Base-by-base conservation (phyloP, 768 basidiomycete genomes). In the Rhodotorula paludigena region DNA sequence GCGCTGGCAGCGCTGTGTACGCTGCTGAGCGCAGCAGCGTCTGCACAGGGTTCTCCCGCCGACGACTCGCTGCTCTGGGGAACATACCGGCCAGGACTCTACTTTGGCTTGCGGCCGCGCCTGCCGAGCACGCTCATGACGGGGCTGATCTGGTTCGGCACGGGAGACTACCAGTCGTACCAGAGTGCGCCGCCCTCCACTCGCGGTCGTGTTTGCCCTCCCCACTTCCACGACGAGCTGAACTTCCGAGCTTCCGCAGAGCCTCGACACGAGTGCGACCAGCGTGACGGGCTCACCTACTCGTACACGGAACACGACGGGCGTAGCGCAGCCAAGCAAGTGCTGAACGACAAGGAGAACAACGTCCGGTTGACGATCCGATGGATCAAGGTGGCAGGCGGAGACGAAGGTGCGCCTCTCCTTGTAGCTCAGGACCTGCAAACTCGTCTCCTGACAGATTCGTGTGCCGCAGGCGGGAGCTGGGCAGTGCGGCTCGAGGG, bases 111-210 rank as follows among this genome's bases (percentile, higher is more conserved):
- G 52, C 81, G 90, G 56, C 90, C 93, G 20, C 83, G 87, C 51
- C 80, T 90, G 69, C 91, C 92, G 0, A 85, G 89, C 74, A 90
- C 89, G n/a, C 82, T 97, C 35, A 84, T 92, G 86, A 90, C 89
- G 5, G 93, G 93, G 20, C 83, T 98, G 41, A 84, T 94, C 78
- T 97, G 93, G 93, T 92, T 90, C 77, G 90, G 92, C 38, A 87
- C 89, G 14, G 86, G 90, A 45, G 84, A 94, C 79, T 96, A 85
- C 76, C 82, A 86, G 75, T 87, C 89, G 1, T 77, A 78, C 63
- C 65, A 70, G 28, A 75, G 81, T 70, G 79, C 86, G 73, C 59
- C 42, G 23, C 9, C 28, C 28, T 30, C 10, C 16, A 30, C 33
- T 36, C 33, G 10, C 32, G 20, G 14, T 33, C 42, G 23, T 15